Conservation (phyloP, 2,329 filamentous ascomycete genomes). For the Talaromyces islandicus region DNA sequence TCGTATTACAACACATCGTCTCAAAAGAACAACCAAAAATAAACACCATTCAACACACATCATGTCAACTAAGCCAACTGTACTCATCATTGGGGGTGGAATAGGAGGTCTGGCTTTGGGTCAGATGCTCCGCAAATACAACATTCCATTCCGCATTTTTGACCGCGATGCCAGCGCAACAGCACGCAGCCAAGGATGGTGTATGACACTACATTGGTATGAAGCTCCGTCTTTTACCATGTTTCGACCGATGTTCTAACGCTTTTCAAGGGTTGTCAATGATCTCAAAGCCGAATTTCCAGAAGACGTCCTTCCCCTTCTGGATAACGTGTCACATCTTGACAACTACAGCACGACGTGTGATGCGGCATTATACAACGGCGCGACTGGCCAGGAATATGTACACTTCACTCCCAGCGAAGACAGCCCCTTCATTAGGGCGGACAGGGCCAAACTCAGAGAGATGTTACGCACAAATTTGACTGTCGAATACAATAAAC, state of each 20-base stretch:
- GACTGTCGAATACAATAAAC: background rate
- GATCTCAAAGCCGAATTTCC: background rate
- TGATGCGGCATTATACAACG: background rate
- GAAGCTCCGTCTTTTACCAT: background rate
- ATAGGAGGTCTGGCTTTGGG: slow-evolving; percentile 9
- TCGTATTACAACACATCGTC: background rate
- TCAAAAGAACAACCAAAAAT: background rate
- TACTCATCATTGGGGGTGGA: slow-evolving; percentile 9
- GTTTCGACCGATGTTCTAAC: background rate
- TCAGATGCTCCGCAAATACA: slow-evolving; percentile 7
- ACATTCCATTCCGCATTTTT: slow-evolving; percentile 5
- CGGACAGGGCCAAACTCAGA: background rate
- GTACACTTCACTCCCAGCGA: background rate
- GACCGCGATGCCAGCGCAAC: slow-evolving; percentile 6
- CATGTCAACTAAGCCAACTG: background rate
- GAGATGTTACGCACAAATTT: background rate
- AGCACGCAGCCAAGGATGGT: slow-evolving; percentile 8
- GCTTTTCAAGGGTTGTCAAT: background rate
- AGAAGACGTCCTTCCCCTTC: background rate
- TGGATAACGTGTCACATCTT: background rate
- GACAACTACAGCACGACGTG: background rate
- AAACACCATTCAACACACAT: background rate
- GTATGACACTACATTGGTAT: slow-evolving; percentile 9
- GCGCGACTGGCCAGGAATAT: background rate
- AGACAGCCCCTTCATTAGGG: background rate